Evolutionary conservation across 257 asterid species (phyloP).

Genomic region (Solanum dulcamara): DNA sequence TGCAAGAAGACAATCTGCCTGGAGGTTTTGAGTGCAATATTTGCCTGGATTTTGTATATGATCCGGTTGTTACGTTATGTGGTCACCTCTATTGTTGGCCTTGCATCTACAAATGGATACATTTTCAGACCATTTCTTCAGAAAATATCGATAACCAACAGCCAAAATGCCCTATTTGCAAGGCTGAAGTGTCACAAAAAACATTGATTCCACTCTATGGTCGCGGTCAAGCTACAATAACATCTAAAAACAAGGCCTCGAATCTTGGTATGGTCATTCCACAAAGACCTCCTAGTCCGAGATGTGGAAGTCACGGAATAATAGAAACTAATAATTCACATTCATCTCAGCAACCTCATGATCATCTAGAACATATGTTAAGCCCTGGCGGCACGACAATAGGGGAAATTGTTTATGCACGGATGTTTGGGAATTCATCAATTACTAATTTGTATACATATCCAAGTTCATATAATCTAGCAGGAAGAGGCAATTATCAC

Average conservation of each 20-base stretch:
- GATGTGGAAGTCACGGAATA: slow-evolving; percentile 1
- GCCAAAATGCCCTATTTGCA: slow-evolving; percentile 74
- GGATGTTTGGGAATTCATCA: slow-evolving; percentile 43
- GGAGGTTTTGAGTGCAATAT: slow-evolving; percentile 65
- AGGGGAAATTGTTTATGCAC: slow-evolving; percentile 46
- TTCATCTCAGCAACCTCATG: slow-evolving; percentile 16
- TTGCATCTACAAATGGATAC: slow-evolving; percentile 69
- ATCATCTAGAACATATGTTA: slow-evolving; percentile 10
- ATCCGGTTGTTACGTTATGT: slow-evolving; percentile 71
- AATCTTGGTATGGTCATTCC: slow-evolving; percentile 29
- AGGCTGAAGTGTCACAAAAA: slow-evolving; percentile 40
- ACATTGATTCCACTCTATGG: slow-evolving; percentile 62
- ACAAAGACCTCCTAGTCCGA: slow-evolving; percentile 44
- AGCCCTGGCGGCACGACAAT: slow-evolving; percentile 3
- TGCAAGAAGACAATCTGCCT: slow-evolving; percentile 19
- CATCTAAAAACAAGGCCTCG: slow-evolving; percentile 11
- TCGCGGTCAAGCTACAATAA: slow-evolving; percentile 21
- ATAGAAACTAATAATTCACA: neutral
- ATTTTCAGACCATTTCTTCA: slow-evolving; percentile 5
- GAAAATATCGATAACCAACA: slow-evolving; percentile 15
- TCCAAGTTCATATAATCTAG: slow-evolving; percentile 33
- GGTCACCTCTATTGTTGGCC: slow-evolving; percentile 92
- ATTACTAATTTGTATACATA: slow-evolving; percentile 18
- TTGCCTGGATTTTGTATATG: slow-evolving; percentile 53
- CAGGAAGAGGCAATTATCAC: slow-evolving; percentile 27